Base-by-base conservation (phyloP, 495 filamentous ascomycete genomes). In the Aspergillus homomorphus region DNA sequence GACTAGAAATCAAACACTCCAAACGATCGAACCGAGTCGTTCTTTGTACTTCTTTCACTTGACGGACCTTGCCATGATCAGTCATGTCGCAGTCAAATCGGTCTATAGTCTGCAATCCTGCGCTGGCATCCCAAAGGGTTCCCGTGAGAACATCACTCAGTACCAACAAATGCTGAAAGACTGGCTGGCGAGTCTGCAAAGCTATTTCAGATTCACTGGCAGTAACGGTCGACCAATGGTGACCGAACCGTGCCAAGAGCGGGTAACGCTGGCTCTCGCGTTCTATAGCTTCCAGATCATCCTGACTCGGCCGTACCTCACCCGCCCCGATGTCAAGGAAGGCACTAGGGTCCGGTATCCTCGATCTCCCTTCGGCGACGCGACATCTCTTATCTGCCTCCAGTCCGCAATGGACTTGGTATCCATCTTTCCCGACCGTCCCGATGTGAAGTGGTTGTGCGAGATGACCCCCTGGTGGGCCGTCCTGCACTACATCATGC, bases 401-500 rank as follows among this genome's bases (percentile, higher is more conserved):
- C 59, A 76, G 8, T 73, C 76, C 16, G 83, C 85, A 0, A 59
- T 68, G 15, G 63, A 74, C 18, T 79, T 81, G 54, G 62, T 86
- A 0, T 66, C 72, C 12, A 58, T 86, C 20, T 58, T 88, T 0
- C 78, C 77, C 2, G 67, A 74, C 5, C 42, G 66, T 20, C 62
- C 68, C 1, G 66, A 77, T 30, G 50, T 59, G 3, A 26, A 43
- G n/a, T 70, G 66, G 57, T 63, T 86, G 0, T 82, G 82, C 51
- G 60, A 67, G 10, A 62, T 75, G 7, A 65, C 73, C 0, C 82
- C 82, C 12, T 88, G 84, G 84, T 88, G 83, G 82, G 77, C 71
- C 51, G 65, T 83, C 10, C 66, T 87, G 12, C 85, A 88, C 62
- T 80, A 81, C 53, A 58, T 88, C 5, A 83, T 84, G 73, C 82